Evolutionary conservation across 2,329 filamentous ascomycete genomes (phyloP).

Genomic region (Cordyceps tenuipes): DNA sequence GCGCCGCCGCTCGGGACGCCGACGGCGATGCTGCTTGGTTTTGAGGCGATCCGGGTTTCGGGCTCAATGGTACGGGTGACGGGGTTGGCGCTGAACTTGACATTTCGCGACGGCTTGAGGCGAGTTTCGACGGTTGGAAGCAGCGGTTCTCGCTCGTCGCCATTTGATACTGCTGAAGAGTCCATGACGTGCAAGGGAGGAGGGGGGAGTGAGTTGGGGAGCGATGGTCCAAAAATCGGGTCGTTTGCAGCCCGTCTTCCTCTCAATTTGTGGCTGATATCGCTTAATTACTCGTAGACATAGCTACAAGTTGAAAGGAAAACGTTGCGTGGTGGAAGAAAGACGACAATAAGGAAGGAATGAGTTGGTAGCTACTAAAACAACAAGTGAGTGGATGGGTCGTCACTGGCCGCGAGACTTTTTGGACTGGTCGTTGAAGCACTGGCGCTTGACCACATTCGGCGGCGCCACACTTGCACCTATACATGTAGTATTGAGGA

Average conservation of each 20-base stretch:
- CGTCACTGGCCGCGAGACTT: constrained; percentile 8
- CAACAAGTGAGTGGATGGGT: neutral
- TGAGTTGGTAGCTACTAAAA: neutral
- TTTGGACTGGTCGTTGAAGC: neutral
- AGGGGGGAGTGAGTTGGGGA: no score
- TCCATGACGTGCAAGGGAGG: constrained; percentile 7
- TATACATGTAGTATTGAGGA: neutral
- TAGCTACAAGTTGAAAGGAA: neutral
- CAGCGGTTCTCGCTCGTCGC: constrained; percentile 28
- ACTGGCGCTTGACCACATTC: constrained; percentile 2
- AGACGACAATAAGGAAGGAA: neutral
- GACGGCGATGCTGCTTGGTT: constrained; percentile 18
- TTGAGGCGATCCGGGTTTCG: constrained; percentile 23
- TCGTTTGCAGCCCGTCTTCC: constrained; percentile 1
- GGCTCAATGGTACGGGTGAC: constrained; percentile 54
- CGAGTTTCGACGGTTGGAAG: constrained; percentile 27
- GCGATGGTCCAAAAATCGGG: neutral
- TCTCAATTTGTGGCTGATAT: neutral
- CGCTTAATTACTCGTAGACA: constrained; percentile 7
- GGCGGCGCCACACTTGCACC: neutral
- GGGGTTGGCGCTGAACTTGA: constrained; percentile 69
- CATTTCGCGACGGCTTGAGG: constrained; percentile 48
- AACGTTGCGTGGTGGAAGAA: neutral
- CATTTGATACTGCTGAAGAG: constrained; percentile 2
- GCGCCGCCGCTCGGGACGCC: constrained; percentile 19